These are phyloP conservation scores for Abelmoschus esculentus DNA, from an alignment of 345 rosid species.

Conservation along the genomic window DNA sequence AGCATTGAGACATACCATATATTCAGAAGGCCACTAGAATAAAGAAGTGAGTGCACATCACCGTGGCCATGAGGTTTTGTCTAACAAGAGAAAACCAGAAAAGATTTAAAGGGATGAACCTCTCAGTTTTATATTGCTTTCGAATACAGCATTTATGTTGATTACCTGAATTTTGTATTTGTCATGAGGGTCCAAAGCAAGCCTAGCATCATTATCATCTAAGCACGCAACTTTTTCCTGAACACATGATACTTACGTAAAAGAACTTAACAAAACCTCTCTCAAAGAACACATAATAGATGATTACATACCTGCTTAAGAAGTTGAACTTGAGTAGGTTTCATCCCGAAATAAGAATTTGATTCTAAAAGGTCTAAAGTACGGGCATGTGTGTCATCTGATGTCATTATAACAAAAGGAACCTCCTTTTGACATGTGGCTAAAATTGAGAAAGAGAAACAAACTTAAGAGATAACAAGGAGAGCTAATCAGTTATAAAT, in stretches of 20 bases:
- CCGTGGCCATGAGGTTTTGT: constrained; percentile 99
- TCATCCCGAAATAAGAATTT: constrained; percentile 87
- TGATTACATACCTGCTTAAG: constrained; percentile 67
- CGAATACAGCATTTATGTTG: neutral
- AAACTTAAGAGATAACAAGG: constrained; percentile 7
- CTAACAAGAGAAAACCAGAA: constrained; percentile 35
- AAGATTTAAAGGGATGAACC: constrained; percentile 8
- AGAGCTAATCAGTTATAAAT: neutral
- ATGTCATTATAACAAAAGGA: constrained; percentile 92
- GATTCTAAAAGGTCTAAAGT: constrained; percentile 59
- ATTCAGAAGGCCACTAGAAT: constrained; percentile 75
- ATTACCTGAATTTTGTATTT: constrained; percentile 82
- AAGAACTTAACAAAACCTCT: neutral
- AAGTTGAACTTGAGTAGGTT: constrained; percentile 72
- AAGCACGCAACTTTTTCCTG: constrained; percentile 99
- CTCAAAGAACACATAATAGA: neutral
- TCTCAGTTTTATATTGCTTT: neutral
- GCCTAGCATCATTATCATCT: constrained; percentile 85
- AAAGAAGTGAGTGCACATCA: constrained; percentile 86
- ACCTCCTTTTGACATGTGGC: constrained; percentile 50
- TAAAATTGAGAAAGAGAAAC: constrained; percentile 18
- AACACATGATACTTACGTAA: neutral
- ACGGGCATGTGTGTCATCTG: constrained; percentile 87
- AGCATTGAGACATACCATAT: constrained; percentile 42
- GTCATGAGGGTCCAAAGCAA: constrained; percentile 74